Evolutionary conservation across 345 rosid genomes (phyloP).

Genomic region (Nephelium lappaceum): DNA sequence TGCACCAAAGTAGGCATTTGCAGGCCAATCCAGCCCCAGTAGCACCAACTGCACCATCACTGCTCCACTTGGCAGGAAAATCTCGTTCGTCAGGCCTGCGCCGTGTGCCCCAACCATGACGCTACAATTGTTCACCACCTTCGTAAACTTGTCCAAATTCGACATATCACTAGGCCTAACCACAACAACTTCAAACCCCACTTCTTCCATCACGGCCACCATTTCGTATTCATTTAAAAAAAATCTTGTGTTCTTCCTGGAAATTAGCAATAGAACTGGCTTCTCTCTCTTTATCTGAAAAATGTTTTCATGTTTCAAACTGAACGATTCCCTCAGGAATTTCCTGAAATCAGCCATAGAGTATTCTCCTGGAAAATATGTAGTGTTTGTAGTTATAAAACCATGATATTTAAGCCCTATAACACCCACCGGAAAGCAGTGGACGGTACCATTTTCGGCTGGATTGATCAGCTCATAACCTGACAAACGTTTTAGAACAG

Average conservation of each 20-base stretch:
- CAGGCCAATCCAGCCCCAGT: conserved; percentile 35
- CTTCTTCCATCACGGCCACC: conserved; percentile 28
- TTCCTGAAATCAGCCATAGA: conserved; percentile 43
- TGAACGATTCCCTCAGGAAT: conserved; percentile 35
- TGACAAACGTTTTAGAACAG: conserved; percentile 26
- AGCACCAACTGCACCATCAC: conserved; percentile 45
- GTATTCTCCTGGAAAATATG: conserved; percentile 33
- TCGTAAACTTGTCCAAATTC: conserved; percentile 24
- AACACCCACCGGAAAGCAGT: conserved; percentile 47
- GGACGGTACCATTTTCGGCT: conserved; percentile 28
- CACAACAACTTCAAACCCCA: conserved; percentile 32
- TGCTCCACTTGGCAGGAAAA: conserved; percentile 38
- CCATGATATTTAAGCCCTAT: conserved; percentile 41
- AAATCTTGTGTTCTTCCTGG: conserved; percentile 32
- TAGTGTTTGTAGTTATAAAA: conserved; percentile 24
- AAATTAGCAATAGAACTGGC: conserved; percentile 37
- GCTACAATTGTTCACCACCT: conserved; percentile 29
- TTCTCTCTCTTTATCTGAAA: conserved; percentile 19
- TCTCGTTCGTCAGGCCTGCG: conserved; percentile 39
- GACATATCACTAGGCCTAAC: conserved; percentile 20
- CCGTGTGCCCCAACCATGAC: conserved; percentile 47
- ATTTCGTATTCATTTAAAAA: conserved; percentile 34
- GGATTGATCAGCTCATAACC: conserved; percentile 33
- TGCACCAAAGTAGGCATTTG: conserved; percentile 21
- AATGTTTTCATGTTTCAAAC: conserved; percentile 24